Base-by-base conservation (phyloP, 805 yeast genomes). In the Barnettozyma siamensis region DNA sequence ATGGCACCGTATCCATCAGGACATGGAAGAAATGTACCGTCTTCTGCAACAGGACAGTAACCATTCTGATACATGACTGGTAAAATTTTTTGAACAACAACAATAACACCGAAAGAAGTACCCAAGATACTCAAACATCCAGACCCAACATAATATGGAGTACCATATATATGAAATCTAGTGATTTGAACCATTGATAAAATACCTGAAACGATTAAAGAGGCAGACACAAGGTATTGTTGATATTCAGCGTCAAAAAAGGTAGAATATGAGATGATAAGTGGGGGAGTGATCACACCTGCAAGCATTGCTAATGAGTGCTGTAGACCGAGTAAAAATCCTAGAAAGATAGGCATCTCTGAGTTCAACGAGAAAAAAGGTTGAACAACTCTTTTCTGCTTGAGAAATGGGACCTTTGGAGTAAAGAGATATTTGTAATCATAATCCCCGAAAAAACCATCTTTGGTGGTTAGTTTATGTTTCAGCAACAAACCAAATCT, bases 241-340 rank as follows among this genome's bases (percentile, higher is more conserved):
- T 73, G 71, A 13, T 66, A 47, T 2, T 62, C 69, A 11, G 67
- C 50, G 23, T 65, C 65, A 38, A 89, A 70, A 57, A 82, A 70
- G n/a, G 91, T 88, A 17, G 75, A 62, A 16, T 68, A 57, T 1
- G 88, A 69, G 33, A 87, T 83, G 45, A 88, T 67, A 40, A 88
- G 63, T 3, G 95, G 91, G 4, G 96, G 95, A 10, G 93, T 71
- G 32, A 84, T 82, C 38, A 88, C 76, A 55, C 96, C 96, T 9
- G 96, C 96, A 65, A 88, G 67, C 96, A 88, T 88, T 21, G 96
- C 80, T 50, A 88, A 63, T 1, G 94, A 70, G 58, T 88, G 97
- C 64, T 88, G 96, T 47, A 88, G 71, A 13, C 96, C 96, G 33
- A 88, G 71, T 10, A 88, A 45, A 41, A 83, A 63, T 1, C 94